A percentile compares a stretch with the other conserved stretches of the same genome.
Evolutionary conservation across 192 early-diverging fungal species (phyloP).

Genomic region (Backusella liffmaniae): DNA sequence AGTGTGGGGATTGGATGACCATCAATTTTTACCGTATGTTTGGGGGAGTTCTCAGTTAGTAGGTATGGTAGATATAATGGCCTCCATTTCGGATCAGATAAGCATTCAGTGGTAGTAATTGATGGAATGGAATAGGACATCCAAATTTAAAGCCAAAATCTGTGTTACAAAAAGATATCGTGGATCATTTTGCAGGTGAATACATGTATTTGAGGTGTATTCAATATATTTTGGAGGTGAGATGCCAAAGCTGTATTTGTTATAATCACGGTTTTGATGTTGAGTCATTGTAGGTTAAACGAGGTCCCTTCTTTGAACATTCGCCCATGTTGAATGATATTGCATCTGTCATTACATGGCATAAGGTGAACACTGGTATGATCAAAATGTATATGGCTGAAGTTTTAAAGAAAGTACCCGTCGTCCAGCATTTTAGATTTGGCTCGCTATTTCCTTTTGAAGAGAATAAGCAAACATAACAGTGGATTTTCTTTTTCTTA

Average conservation of each 20-base stretch:
- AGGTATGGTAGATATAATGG: constrained; percentile 36
- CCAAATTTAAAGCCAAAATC: constrained; percentile 68
- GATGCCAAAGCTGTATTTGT: constrained; percentile 14
- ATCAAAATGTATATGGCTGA: constrained; percentile 94
- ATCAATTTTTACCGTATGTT: constrained; percentile 93
- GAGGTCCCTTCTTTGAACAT: constrained; percentile 73
- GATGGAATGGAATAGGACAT: constrained; percentile 47
- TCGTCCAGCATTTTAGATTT: constrained; percentile 97
- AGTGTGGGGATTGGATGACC: constrained; percentile 97
- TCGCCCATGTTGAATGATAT: constrained; percentile 96
- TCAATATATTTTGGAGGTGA: constrained; percentile 75
- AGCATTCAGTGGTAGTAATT: not conserved
- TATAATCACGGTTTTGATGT: not conserved
- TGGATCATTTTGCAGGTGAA: constrained; percentile 60
- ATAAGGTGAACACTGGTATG: constrained; percentile 90
- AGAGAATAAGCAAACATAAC: constrained; percentile 72
- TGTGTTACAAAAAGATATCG: constrained; percentile 59
- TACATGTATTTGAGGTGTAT: constrained; percentile 90
- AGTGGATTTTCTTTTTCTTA: no score
- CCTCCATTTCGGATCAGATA: not conserved
- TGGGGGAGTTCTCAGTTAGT: constrained; percentile 91
- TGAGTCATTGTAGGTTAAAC: constrained; percentile 41
- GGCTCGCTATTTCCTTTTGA: constrained; percentile 76
- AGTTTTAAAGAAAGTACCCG: constrained; percentile 89
- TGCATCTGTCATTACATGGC: constrained; percentile 82